Evolutionary conservation across 2,329 filamentous ascomycete genomes (phyloP).

Genomic region (Penicillium rolfsii): DNA sequence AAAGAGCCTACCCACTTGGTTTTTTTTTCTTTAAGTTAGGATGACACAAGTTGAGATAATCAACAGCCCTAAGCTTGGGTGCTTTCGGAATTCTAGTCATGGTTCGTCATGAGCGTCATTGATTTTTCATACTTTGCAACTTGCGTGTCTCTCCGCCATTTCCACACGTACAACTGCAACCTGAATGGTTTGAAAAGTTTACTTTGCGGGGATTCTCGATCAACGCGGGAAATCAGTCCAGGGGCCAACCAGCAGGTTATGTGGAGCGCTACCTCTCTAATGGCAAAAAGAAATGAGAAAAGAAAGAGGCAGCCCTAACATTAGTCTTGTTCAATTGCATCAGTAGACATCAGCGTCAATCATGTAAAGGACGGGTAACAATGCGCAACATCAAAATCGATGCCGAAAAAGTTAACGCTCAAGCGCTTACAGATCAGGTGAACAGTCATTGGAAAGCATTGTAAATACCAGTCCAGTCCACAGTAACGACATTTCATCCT

Average conservation of each 20-base stretch:
- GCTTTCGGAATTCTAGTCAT: too few relatives aligned
- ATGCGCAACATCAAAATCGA: not conserved
- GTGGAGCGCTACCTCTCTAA: too few relatives aligned
- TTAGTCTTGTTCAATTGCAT: not conserved
- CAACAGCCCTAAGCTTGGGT: too few relatives aligned
- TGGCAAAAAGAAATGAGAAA: not conserved
- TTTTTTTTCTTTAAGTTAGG: not conserved
- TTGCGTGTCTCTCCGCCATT: not conserved
- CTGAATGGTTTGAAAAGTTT: too few relatives aligned
- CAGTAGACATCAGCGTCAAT: not conserved
- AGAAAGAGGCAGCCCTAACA: not conserved
- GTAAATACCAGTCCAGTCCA: not conserved
- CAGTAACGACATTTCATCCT: not conserved
- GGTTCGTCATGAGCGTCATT: not conserved
- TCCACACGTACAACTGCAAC: too few relatives aligned
- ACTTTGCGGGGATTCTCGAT: not conserved
- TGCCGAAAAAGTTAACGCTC: not conserved
- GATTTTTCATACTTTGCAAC: not conserved
- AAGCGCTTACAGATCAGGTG: not conserved
- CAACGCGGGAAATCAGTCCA: not conserved
- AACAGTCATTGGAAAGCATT: not conserved
- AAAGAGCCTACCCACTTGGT: not conserved
- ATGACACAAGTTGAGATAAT: not conserved
- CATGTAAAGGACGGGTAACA: not conserved
- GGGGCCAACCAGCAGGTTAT: not conserved